Evolutionary conservation across 257 asterid species (phyloP).

Genomic region (Paraleonurus japonicus): DNA sequence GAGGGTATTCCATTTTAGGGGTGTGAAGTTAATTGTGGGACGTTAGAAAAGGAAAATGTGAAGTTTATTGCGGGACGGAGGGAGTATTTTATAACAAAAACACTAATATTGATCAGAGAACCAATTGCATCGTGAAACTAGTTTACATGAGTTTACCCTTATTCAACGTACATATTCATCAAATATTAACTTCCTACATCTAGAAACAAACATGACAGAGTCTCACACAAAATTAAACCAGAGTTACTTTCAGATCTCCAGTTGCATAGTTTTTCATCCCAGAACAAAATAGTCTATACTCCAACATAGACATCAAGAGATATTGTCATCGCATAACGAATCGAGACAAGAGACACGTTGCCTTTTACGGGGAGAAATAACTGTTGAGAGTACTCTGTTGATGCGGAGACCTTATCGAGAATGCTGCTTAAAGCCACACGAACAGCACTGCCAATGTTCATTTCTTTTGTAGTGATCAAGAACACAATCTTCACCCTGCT

Average conservation of each 20-base stretch:
- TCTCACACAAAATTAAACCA: too few species aligned
- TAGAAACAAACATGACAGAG: neutral
- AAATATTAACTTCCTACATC: neutral
- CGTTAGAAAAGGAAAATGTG: too few species aligned
- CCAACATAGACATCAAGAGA: neutral
- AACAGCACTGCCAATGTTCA: constrained; percentile 20
- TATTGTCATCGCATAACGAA: constrained; percentile 15
- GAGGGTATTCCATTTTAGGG: too few species aligned
- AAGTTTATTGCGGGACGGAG: too few species aligned
- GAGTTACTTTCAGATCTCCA: neutral
- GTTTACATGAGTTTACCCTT: neutral
- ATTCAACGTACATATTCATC: neutral
- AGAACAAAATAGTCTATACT: neutral
- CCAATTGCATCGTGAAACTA: too few species aligned
- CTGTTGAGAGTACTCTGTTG: constrained; percentile 45
- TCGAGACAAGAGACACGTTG: constrained; percentile 42
- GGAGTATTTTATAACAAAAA: too few species aligned
- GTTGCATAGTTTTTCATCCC: neutral
- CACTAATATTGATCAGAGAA: too few species aligned
- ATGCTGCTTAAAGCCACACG: constrained; percentile 46
- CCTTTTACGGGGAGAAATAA: constrained; percentile 48
- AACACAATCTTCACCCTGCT: constrained; percentile 58
- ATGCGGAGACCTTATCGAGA: constrained; percentile 59
- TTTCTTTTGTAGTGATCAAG: constrained; percentile 32
- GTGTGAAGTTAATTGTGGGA: too few species aligned